These are phyloP conservation scores for Metschnikowia matae DNA, from an alignment of 805 yeast species.

Conservation along the genomic window DNA sequence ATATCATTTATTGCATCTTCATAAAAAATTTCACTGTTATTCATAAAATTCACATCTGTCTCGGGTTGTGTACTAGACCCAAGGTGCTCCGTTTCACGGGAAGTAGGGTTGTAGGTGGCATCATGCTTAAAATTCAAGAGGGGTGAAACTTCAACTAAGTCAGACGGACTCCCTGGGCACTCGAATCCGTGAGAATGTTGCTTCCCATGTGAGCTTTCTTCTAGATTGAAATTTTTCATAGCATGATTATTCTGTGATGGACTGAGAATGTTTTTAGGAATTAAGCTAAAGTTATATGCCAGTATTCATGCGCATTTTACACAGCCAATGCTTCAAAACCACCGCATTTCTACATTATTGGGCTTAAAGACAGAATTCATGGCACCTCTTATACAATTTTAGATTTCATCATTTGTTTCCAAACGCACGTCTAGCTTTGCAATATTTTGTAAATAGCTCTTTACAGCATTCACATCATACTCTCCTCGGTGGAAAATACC, in stretches of 20 bases:
- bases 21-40: not conserved
- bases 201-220: not conserved
- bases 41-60: not conserved
- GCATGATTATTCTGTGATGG: slow-evolving; percentile 1
- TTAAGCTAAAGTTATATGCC: not conserved
- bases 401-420: slow-evolving; percentile 30
- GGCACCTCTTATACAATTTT: not conserved
- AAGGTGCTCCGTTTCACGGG: not conserved
- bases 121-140: not conserved
- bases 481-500: slow-evolving; percentile 98
- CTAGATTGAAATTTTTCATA: not conserved
- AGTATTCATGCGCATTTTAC: not conserved
- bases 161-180: not conserved
- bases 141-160: not conserved
- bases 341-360: not conserved
- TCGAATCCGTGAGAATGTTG: not conserved
- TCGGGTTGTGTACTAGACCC: not conserved
- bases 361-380: not conserved
- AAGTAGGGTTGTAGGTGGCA: not conserved
- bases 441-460: slow-evolving; percentile 52
- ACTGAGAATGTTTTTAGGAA: not conserved
- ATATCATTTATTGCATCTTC: slow-evolving; percentile 9
- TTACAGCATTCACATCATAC: slow-evolving; percentile 81
- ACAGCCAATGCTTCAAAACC: not conserved
- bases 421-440: slow-evolving; percentile 70